Evolutionary conservation across 164 flowering plant species (phyloP).

Genomic region (Tetrastigma voinierianum): DNA sequence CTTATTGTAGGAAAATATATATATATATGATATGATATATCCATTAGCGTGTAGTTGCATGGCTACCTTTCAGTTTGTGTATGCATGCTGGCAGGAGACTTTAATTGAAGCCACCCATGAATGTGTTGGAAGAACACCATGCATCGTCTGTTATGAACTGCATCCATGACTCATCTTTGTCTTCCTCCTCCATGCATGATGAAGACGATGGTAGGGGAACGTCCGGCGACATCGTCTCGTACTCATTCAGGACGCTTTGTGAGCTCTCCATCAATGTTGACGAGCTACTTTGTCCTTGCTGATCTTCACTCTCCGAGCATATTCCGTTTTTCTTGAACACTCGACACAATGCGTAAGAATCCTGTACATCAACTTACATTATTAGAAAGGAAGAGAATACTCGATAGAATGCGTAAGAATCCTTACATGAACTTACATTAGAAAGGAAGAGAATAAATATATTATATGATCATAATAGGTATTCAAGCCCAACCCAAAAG

Average conservation of each 20-base stretch:
- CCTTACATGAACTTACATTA: too few relatives aligned
- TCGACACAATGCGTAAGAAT: conserved; percentile 84
- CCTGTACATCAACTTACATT: too few relatives aligned
- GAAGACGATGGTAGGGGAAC: conserved; percentile 52
- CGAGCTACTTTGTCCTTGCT: conserved; percentile 49
- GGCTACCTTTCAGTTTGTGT: conserved; percentile 25
- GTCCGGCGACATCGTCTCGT: conserved; percentile 70
- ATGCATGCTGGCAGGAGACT: conserved; percentile 20
- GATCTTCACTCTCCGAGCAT: conserved; percentile 58
- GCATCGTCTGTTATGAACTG: conserved; percentile 88
- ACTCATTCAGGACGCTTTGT: conserved; percentile 32
- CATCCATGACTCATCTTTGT: conserved; percentile 95
- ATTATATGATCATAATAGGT: too few relatives aligned
- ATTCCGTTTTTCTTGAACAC: conserved; percentile 92
- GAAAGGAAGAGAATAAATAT: conserved; percentile 13
- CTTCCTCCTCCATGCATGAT: conserved; percentile 63
- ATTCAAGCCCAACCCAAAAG: too few relatives aligned
- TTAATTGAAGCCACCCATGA: conserved; percentile 30
- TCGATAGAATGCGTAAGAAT: too few relatives aligned
- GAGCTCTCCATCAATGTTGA: conserved; percentile 39
- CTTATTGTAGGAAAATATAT: too few relatives aligned
- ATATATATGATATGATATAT: too few relatives aligned
- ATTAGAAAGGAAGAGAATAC: too few relatives aligned
- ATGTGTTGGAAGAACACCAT: conserved; percentile 54
- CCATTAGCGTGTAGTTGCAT: too few relatives aligned